phyloP scores from a whole-genome alignment of 2,329 filamentous ascomycete genomes.

The Colletotrichum godetiae region DNA sequence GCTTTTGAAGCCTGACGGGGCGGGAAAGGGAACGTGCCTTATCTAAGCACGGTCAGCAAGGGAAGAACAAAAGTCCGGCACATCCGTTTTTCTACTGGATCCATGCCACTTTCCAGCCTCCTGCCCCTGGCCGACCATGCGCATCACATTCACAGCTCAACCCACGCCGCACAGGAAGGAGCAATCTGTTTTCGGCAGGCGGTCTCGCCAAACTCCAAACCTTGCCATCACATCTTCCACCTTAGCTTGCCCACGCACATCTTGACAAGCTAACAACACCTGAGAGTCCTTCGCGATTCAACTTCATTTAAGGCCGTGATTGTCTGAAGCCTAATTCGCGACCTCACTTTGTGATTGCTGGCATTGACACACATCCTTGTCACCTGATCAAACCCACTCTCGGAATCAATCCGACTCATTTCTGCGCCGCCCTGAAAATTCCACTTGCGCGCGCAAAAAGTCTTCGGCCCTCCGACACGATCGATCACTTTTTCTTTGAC shows the following conservation, averaged over 20 bases:
- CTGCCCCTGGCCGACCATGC: not conserved
- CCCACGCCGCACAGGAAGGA: not conserved
- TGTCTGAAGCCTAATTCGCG: not conserved
- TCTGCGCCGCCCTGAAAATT: conserved; percentile 29
- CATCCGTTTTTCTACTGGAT: not conserved
- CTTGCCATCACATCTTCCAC: conserved; percentile 10
- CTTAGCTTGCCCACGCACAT: conserved; percentile 19
- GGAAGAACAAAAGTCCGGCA: conserved; percentile 2
- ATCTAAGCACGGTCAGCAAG: not conserved
- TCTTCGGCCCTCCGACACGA: not conserved
- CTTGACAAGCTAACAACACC: conserved; percentile 9
- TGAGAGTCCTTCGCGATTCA: not conserved
- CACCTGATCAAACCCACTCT: conserved; percentile 31
- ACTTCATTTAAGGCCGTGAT: not conserved
- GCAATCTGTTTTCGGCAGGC: conserved; percentile 32
- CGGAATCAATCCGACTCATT: conserved; percentile 7
- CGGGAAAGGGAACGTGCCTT: not conserved
- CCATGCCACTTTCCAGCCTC: not conserved
- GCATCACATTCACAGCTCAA: conserved; percentile 18
- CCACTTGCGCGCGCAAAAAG: conserved; percentile 19
- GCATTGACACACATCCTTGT: conserved; percentile 12
- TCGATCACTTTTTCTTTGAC: not conserved
- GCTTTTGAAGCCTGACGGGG: not conserved
- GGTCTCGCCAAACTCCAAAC: conserved; percentile 33
- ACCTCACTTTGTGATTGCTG: not conserved